Evolutionary conservation across 495 filamentous ascomycete species (phyloP).

Genomic region (Cercophora sp.): DNA sequence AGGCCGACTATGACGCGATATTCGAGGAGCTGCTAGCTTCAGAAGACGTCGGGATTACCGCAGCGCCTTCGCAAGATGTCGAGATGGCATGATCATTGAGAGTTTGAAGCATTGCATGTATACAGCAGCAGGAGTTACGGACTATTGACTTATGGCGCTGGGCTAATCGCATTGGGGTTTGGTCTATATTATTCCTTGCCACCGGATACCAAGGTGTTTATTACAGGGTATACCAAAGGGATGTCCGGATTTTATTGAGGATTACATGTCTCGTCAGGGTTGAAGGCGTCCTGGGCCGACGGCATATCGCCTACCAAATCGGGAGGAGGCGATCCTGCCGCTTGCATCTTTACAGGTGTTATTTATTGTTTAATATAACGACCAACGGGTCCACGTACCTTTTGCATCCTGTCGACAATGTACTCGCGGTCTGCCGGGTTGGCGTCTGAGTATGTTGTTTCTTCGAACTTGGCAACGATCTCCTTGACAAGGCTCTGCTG

Average conservation of each 20-base stretch:
- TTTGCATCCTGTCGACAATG: constrained; percentile 96
- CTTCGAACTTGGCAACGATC: constrained; percentile 86
- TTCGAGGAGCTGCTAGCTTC: constrained; percentile 46
- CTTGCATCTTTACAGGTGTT: constrained; percentile 99
- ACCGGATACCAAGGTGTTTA: background rate
- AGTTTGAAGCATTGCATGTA: too few species aligned
- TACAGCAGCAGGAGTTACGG: background rate
- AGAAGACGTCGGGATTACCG: constrained; percentile 4
- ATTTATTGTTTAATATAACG: too few species aligned
- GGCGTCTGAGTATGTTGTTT: constrained; percentile 69
- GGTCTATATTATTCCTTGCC: too few species aligned
- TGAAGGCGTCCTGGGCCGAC: constrained; percentile 66
- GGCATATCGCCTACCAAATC: constrained; percentile 89
- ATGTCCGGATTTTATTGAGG: constrained; percentile 51
- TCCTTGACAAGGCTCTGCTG: constrained; percentile 79
- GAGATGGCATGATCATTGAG: constrained; percentile 36
- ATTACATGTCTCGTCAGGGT: constrained; percentile 66
- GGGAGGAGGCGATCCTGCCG: constrained; percentile 78
- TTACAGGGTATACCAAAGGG: background rate
- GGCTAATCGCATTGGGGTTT: too few species aligned
- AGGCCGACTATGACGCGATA: constrained; percentile 59
- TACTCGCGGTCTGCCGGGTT: constrained; percentile 81
- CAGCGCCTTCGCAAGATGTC: constrained; percentile 18
- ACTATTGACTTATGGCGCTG: too few species aligned
- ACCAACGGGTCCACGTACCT: constrained; percentile 53